Percentiles rank a stretch among this genome's conserved stretches.
Evolutionary conservation across 352 stramenopile genomes (phyloP).

Genomic region (Pythium biforme): DNA sequence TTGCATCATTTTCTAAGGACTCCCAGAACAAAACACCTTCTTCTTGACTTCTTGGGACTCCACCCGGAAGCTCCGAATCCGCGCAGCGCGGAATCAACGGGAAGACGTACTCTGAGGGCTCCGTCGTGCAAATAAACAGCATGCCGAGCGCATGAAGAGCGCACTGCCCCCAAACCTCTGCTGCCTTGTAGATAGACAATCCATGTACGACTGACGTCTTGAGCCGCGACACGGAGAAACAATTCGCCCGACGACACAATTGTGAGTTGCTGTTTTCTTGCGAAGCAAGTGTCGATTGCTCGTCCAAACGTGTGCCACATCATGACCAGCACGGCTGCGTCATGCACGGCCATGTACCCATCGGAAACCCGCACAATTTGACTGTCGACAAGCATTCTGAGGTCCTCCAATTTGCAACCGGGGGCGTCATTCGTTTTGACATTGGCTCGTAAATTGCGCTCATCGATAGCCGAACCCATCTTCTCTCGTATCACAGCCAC

Average conservation of each 20-base stretch:
- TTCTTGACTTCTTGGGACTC: constrained; percentile 2
- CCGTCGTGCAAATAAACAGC: constrained; percentile 1
- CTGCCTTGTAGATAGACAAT: neutral
- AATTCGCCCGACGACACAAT: constrained; percentile 11
- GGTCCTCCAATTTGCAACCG: constrained; percentile 21
- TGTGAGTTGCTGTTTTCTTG: constrained; percentile 22
- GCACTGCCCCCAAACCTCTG: neutral
- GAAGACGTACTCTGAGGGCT: constrained; percentile 16
- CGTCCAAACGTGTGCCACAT: constrained; percentile 21
- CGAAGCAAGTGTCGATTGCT: constrained; percentile 27
- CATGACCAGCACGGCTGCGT: constrained; percentile 22
- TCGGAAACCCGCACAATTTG: constrained; percentile 5
- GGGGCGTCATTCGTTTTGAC: constrained; percentile 26
- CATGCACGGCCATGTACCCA: constrained; percentile 16
- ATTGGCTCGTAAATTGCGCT: constrained; percentile 21
- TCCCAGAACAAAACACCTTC: constrained; percentile 4
- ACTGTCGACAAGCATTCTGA: constrained; percentile 15
- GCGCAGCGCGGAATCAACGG: constrained; percentile 8
- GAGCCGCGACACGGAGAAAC: constrained; percentile 15
- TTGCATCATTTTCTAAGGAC: neutral
- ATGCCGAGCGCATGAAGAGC: neutral
- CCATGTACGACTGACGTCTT: constrained; percentile 3
- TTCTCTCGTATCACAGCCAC: constrained; percentile 27
- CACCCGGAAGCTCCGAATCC: constrained; percentile 7
- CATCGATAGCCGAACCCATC: constrained; percentile 27